phyloP scores from a whole-genome alignment of 345 rosid genomes.

The Hibiscus syriacus region DNA sequence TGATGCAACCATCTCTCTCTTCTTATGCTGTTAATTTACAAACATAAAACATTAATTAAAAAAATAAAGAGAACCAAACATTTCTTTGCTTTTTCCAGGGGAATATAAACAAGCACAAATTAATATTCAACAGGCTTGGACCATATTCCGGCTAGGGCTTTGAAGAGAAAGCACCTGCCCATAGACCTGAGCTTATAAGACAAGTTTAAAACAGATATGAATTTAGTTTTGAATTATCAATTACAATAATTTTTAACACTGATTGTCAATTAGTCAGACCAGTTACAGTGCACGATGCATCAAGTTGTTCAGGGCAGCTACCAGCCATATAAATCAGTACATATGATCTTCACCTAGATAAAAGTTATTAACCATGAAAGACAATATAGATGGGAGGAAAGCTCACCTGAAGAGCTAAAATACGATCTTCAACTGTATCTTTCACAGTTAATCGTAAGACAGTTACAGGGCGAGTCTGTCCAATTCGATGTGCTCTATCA shows the following conservation, averaged over 20 bases:
- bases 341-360: background rate
- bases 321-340: background rate
- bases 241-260: background rate
- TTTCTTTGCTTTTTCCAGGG: background rate
- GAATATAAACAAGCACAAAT: background rate
- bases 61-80: no score
- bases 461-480: slow-evolving; percentile 85
- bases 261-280: background rate
- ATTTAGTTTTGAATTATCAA: background rate
- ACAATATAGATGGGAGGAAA: background rate
- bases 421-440: slow-evolving; percentile 92
- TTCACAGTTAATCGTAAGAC: slow-evolving; percentile 82
- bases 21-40: slow-evolving; percentile 56
- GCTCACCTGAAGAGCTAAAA: slow-evolving; percentile 79
- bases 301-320: background rate
- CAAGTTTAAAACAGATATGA: background rate
- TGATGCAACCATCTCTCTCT: slow-evolving; percentile 85
- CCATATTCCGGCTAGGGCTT: background rate
- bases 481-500: slow-evolving; percentile 98
- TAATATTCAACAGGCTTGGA: background rate
- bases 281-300: background rate
- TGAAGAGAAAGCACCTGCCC: background rate
- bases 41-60: background rate
- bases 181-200: background rate
- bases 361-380: background rate